Base-by-base conservation (phyloP, 106 monocot genomes). In the Dendrobium huoshanense region DNA sequence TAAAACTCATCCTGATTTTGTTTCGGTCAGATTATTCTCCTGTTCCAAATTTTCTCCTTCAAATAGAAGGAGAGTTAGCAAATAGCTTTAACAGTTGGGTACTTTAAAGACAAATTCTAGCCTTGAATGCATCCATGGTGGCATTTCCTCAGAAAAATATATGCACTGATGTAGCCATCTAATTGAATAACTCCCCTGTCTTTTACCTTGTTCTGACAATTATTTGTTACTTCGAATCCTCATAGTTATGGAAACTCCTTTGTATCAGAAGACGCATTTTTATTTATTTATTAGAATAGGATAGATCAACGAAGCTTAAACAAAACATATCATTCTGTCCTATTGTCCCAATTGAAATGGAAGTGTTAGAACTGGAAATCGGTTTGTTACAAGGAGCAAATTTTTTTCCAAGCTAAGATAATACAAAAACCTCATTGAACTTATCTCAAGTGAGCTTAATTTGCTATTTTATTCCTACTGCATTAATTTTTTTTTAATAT, bases 331-430 rank as follows among this genome's bases (percentile, higher is more conserved):
- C 11, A 70, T 25, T 70, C 65, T 4, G 2, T 65, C 65, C 68
- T 70, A 70, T 70, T 70, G 61, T 70, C 68, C 68, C 9, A 70
- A 70, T 70, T 25, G 68, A 61, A 70, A 9, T 70, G 24, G 27
- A 70, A 68, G 27, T 68, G 68, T 68, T 68, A 68, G 24, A 31
- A 31, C 24, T 68, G 31, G 31, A 68, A 17, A 68, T 68, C 18
- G 25, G 2, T 68, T 31, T 68, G 25, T 68, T 68, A 17, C 27
- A 5, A 11, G 68, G 7, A n/a, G 31, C 31, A 1, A 0, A 13
- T 68, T 59, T 9, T 59, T 59, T 59, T 59, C 59, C 2, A 15
- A 59, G 59, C 17, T 59, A 59, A 19, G 59, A n/a, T 15, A 59
- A 59, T 59, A 59, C 17, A 18, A 59, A n/a, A 59, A 19, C 20